Evolutionary conservation across 192 early-diverging fungal genomes (phyloP), one percentile per base, ranked within the genome.

Genomic region (Coemansia sp.): DNA sequence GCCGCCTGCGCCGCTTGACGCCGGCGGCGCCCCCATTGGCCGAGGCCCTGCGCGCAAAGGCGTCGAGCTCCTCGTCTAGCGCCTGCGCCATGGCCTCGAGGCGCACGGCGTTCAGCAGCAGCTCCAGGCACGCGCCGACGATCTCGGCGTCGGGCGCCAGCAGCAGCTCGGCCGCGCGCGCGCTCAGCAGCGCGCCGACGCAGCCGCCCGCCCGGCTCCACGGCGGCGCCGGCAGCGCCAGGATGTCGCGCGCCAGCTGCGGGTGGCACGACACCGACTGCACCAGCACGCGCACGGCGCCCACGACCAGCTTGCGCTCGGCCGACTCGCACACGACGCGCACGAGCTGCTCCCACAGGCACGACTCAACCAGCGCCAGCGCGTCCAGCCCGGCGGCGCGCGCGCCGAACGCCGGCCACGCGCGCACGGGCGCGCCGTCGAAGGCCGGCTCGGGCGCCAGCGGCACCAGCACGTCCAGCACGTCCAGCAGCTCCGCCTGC

Each of bases 261-360:
- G 79, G 79, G 42, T 82, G 79, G 70, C 79, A 82, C 14, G 79
- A 42, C 8, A 82, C 56, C 8, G 74, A 57, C 60, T 82, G 79
- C 31, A 73, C 73, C 70, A 82, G 57, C 1, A 82, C 60, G 6
- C 79, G 64, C 60, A 70, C 9, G 6, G 79, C 69, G 25, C 79
- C 79, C 6, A 82, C 13, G 0, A 81, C 79, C 13, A 75, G 66
- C 37, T 68, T 64, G 28, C 73, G 73, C 62, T 81, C 79, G 1
- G 53, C 45, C 42, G 79, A 81, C 35, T 28, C 26, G 23, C 64
- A 47, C 66, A 73, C 33, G 10, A 76, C 20, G 2, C 69, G 70
- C 35, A 81, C 69, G 21, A 81, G 73, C 69, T 81, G 70, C 36
- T 74, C 69, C 79, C 79, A 81, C 67, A 81, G 35, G 21, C 73